Evolutionary conservation across 768 basidiomycete species (phyloP).

Genomic region (Termitomyces sp.): DNA sequence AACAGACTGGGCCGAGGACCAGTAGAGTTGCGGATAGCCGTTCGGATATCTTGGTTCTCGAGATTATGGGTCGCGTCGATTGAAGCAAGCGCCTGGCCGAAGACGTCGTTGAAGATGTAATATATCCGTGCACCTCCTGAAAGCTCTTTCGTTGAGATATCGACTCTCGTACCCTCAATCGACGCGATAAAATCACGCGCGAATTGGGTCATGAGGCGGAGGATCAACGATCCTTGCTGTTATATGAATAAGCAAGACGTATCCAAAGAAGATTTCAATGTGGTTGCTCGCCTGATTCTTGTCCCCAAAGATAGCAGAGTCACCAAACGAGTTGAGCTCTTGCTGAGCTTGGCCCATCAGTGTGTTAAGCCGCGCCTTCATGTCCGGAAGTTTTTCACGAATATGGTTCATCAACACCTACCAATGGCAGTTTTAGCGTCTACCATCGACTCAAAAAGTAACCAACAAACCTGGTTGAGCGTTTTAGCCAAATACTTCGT

Average conservation of each 20-base stretch:
- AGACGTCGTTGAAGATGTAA: slow-evolving; percentile 99
- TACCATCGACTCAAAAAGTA: neutral
- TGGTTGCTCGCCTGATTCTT: slow-evolving; percentile 64
- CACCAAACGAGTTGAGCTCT: slow-evolving; percentile 95
- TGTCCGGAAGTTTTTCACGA: slow-evolving; percentile 96
- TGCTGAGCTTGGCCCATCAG: slow-evolving; percentile 99
- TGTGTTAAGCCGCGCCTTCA: slow-evolving; percentile 98
- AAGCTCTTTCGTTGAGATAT: slow-evolving; percentile 97
- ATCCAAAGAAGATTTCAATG: neutral
- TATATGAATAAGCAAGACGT: slow-evolving; percentile 10
- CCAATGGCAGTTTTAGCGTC: neutral
- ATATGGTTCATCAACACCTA: slow-evolving; percentile 96
- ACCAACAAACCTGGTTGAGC: slow-evolving; percentile 74
- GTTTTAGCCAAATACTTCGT: slow-evolving; percentile 92
- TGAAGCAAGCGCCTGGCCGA: slow-evolving; percentile 84
- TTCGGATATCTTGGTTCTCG: slow-evolving; percentile 92
- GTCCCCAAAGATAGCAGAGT: slow-evolving; percentile 88
- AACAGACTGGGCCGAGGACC: slow-evolving; percentile 95
- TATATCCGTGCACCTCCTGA: slow-evolving; percentile 98
- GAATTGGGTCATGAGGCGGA: slow-evolving; percentile 98
- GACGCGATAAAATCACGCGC: slow-evolving; percentile 95
- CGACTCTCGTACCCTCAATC: slow-evolving; percentile 94
- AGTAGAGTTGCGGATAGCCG: slow-evolving; percentile 97
- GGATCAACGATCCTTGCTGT: slow-evolving; percentile 83
- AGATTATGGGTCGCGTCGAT: slow-evolving; percentile 91